Evolutionary conservation across 2,329 filamentous ascomycete genomes (phyloP).

Genomic region (Penicillium sp.): DNA sequence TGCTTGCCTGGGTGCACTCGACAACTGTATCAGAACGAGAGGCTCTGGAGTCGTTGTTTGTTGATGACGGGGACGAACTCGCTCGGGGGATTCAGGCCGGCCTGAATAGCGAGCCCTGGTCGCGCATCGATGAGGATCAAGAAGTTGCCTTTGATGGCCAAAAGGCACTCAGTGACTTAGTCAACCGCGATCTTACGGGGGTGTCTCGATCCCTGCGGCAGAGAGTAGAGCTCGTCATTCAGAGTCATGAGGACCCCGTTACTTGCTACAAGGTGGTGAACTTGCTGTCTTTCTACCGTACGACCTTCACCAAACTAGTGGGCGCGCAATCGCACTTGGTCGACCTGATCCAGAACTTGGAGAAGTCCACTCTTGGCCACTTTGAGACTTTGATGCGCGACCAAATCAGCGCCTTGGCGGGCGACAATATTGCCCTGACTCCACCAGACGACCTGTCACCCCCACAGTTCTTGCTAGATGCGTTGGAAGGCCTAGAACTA

Average conservation of each 20-base stretch:
- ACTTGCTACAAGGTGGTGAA: conserved; percentile 84
- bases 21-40: conserved; percentile 89
- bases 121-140: conserved; percentile 52
- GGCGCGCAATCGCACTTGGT: conserved; percentile 60
- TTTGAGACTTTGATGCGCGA: conserved; percentile 76
- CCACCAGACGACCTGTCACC: conserved; percentile 64
- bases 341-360: conserved; percentile 58
- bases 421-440: conserved; percentile 63
- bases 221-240: conserved; percentile 80
- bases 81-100: conserved; percentile 71
- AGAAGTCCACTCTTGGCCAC: conserved; percentile 68
- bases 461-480: conserved; percentile 71
- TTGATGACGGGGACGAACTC: conserved; percentile 81
- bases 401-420: conserved; percentile 54
- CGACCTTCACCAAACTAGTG: conserved; percentile 73
- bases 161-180: conserved; percentile 72
- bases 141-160: conserved; percentile 63
- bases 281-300: conserved; percentile 76
- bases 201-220: conserved; percentile 79
- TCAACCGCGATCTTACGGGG: conserved; percentile 74
- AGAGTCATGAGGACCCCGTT: conserved; percentile 82
- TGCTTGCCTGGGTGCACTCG: conserved; percentile 95
- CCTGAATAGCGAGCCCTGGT: conserved; percentile 75
- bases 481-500: conserved; percentile 64
- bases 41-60: conserved; percentile 81